Evolutionary conservation across 2,329 filamentous ascomycete genomes (phyloP), one percentile per base, ranked within the genome.

Genomic region (Neofusicoccum cordaticola): DNA sequence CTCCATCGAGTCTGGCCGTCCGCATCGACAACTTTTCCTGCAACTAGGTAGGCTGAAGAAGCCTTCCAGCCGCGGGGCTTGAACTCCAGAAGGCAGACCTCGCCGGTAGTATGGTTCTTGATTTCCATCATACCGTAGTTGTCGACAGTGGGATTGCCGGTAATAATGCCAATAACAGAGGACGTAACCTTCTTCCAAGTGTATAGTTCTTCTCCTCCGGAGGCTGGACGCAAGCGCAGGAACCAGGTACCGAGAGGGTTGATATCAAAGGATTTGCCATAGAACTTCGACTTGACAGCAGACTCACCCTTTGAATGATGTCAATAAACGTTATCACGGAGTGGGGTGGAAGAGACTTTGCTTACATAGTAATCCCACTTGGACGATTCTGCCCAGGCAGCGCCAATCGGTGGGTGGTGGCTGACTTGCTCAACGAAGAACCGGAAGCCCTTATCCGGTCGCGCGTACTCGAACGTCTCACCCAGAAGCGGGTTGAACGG

Each of bases 151-250:
- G 95, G 95, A 71, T 92, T 97, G 53, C 95, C 95, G 0, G 94
- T 98, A 72, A 99, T 97, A 77, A 99, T 99, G 65, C 95, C 95
- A 66, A 98, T 89, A n/a, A 99, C 95, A 1, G 93, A 96, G 1
- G 93, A 95, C 0, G 93, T 98, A 17, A 97, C 93, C 80, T 99
- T 99, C 80, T 97, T 98, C 95, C 95, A 99, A 0, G 94, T 97
- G 78, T 96, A 99, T 1, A 97, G 82, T 70, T 99, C 95, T 68
- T 91, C 88, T 9, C 88, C 90, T 3, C 90, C 92, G 2, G 86
- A 83, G 0, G 85, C 85, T 0, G 93, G 92, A 1, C 92, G 89
- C 34, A 99, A 83, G 72, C 86, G 91, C 66, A 98, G 81, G 81
- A 98, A 99, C 95, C 95, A 99, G 7, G 95, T 99, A 39, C 95